These are phyloP conservation scores for Amanita muscaria DNA, from an alignment of 768 basidiomycete genomes.

Conservation along the genomic window DNA sequence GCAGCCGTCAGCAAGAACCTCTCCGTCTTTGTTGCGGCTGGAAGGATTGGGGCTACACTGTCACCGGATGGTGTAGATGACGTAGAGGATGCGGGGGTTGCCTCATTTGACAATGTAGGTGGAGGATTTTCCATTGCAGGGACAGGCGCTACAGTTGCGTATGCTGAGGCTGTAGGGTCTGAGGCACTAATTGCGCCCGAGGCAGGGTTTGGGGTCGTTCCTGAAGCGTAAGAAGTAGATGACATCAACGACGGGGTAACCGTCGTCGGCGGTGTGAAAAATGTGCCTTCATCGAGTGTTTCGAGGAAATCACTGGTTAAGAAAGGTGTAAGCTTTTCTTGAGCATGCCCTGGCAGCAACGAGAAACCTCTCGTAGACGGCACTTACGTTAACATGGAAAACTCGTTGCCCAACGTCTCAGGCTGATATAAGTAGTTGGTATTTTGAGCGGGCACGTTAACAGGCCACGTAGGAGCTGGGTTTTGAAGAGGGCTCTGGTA, in stretches of 20 bases:
- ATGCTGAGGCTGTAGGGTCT: slow-evolving; percentile 6
- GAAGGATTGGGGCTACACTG: slow-evolving; percentile 46
- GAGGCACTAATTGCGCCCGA: neutral
- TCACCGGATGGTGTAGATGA: slow-evolving; percentile 19
- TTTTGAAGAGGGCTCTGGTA: slow-evolving; percentile 27
- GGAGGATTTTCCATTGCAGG: neutral
- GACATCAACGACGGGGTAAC: slow-evolving; percentile 43
- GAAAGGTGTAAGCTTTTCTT: too few relatives aligned
- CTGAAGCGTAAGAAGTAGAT: slow-evolving; percentile 23
- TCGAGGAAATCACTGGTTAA: slow-evolving; percentile 71
- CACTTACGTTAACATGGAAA: slow-evolving; percentile 72
- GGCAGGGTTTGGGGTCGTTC: slow-evolving; percentile 8
- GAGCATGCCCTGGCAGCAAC: too few relatives aligned
- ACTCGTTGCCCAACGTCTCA: slow-evolving; percentile 73
- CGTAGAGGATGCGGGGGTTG: neutral
- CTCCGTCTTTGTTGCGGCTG: slow-evolving; percentile 75
- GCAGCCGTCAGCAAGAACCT: slow-evolving; percentile 88
- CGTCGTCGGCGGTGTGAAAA: slow-evolving; percentile 56
- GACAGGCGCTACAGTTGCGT: slow-evolving; percentile 5
- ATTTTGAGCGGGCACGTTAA: slow-evolving; percentile 35
- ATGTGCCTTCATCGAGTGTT: slow-evolving; percentile 76
- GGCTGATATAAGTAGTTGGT: slow-evolving; percentile 53
- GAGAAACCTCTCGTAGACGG: too few relatives aligned
- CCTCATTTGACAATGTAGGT: neutral
- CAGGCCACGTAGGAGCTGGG: slow-evolving; percentile 42